Evolutionary conservation across 2,329 filamentous ascomycete genomes (phyloP), one percentile per base, ranked within the genome.

Genomic region (Plectosphaerella plurivora): DNA sequence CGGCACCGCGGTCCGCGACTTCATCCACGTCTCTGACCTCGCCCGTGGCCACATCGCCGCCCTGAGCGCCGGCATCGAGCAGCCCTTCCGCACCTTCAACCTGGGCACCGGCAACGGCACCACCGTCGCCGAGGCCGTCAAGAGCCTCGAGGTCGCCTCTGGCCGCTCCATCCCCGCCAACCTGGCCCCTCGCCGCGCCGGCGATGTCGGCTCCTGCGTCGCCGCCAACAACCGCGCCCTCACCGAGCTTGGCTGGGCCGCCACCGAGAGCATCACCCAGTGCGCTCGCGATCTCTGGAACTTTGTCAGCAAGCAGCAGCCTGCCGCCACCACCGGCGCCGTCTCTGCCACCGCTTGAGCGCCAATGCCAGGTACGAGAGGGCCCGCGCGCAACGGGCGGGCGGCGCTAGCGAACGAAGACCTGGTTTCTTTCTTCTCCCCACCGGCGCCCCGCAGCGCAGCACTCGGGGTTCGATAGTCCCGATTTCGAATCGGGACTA

Each of bases 1-100:
- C 59, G 84, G 84, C 15, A 87, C 84, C 0, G 82, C 83, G 2
- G 75, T 87, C 41, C 79, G 84, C 42, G 84, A 88, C 64, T 88
- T 85, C 61, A 85, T 87, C 56, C 84, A 87, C 58, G 84, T 87
- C 37, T 79, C 77, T 15, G 84, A 87, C 64, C 74, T 88, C 45
- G 83, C 83, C 6, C 73, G 78, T 42, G 84, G 81, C 5, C 84
- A 88, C 65, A 76, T 86, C 37, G 81, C 83, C 7, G 84, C 84
- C 2, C 69, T 85, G 20, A 53, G 62, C 15, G 61, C 71, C 25
- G 64, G 68, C 35, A 55, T 55, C 3, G 50, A 57, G 5, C 55
- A 49, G 25, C 51, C 58, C 1, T 76, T 73, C 59, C 68, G 72
- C 35, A 69, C 72, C 4, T 77, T 72, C 58, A 77, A 76, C 54